Base-by-base conservation (phyloP, 306 rosid species). In the Trifolium pratense region DNA sequence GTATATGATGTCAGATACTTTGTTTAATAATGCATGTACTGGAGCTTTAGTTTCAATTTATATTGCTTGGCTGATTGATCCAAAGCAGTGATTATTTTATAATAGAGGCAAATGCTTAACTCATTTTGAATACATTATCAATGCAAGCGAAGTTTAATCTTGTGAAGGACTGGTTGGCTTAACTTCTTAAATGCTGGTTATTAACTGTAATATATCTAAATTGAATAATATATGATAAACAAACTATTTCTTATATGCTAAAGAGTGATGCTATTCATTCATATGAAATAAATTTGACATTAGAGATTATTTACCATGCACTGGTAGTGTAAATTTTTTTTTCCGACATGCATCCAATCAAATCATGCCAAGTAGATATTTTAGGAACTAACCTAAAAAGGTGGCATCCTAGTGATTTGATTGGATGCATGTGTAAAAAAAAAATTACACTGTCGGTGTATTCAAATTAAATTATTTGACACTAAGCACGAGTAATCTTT, bases 1-100 rank as follows among this genome's bases (percentile, higher is more conserved):
- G 61, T 26, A 57, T 66, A 55, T 56, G 40, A 61, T 20, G 74
- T 56, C 68, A 56, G 32, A 55, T n/a, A 31, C 5, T 31, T 36
- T 36, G 1, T 5, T 34, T 5, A 34, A 1, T 34, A 7, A 36
- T 36, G 39, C 39, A 36, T 48, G 60, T 53, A 13, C 37, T 70
- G 14, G 71, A 61, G 16, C 73, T n/a, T 62, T 52, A 29, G 52
- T 40, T 63, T 63, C 51, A 59, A 34, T 59, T 56, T 40, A n/a
- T 37, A 48, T 48, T 75, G 56, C 63, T 25, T 63, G 15, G 60
- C 49, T 60, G 49, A 60, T 16, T 18, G 42, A 68, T 62, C 69
- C 26, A 31, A 11, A 37, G 20, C 79, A 43, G 62, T 60, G 49
- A n/a, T 64, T 81, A 34, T 32, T 57, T 70, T 53, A 72, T 43